Evolutionary conservation across 2,329 filamentous ascomycete species (phyloP), one percentile per base, ranked within the genome.

Genomic region (Fusarium citri): DNA sequence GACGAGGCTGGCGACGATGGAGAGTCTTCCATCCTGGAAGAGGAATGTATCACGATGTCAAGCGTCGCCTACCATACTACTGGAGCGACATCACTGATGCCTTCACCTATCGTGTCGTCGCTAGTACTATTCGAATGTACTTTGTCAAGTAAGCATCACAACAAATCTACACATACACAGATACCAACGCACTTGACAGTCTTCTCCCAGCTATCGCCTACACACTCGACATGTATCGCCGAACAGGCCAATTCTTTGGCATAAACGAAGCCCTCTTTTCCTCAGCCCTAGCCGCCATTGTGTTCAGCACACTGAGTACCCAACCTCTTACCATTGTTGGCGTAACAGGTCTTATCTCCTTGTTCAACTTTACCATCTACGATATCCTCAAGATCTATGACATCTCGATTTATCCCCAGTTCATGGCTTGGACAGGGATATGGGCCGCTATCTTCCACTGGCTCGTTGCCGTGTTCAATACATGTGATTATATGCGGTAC

Each of bases 291-390:
- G 54, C 54, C 18, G 54, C 43, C 15, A 22, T 56, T 0, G 54
- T 56, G 3, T 56, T 56, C 14, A 56, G 54, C 15, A 45, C 48
- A 6, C 7, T 56, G 1, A 56, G 54, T 16, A 47, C 54, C 6
- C 54, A 56, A 4, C 54, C 54, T 25, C 54, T 56, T 15, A 56
- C 54, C 7, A 50, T 56, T 10, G 54, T 56, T 37, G 54, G 54
- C 5, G 54, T 56, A 2, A 56, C 54, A 6, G 54, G 54, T 40
- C 54, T 56, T 12, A 56, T 56, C 4, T 49, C 54, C 6, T 15
- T 56, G 15, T 56, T 56, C 43, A 56, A 56, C 42, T 56, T 56
- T 7, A 56, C 54, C 23, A 56, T 56, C 25, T 56, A 56, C 23
- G 43, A 56, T 2, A 56, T 56, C 8, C 34, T 56, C n/a, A 49